These are phyloP conservation scores for Marasmius fiardii DNA, from an alignment of 1,284 basidiomycete species.

Conservation along the genomic window DNA sequence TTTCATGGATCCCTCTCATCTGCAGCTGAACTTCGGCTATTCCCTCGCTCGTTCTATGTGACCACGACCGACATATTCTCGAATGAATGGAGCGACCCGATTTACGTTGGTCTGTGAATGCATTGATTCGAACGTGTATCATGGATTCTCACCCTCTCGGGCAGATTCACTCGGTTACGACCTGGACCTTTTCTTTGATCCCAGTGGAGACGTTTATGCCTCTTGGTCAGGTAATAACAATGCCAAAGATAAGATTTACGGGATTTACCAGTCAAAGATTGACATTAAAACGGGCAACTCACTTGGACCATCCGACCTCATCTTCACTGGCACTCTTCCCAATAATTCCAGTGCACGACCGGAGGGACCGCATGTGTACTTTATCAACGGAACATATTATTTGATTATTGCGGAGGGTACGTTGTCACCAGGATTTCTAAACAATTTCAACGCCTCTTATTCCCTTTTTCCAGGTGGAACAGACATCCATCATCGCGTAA, in stretches of 20 bases:
- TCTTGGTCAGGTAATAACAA: slow-evolving; percentile 38
- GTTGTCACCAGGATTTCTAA: background rate
- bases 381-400: slow-evolving; percentile 37
- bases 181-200: slow-evolving; percentile 38
- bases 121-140: background rate
- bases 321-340: slow-evolving; percentile 32
- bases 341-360: slow-evolving; percentile 26
- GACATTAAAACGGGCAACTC: slow-evolving; percentile 36
- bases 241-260: slow-evolving; percentile 36
- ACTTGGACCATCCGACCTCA: slow-evolving; percentile 31
- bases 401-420: slow-evolving; percentile 40
- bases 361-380: slow-evolving; percentile 40
- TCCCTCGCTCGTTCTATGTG: slow-evolving; percentile 38
- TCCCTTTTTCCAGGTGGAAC: slow-evolving; percentile 25
- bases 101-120: slow-evolving; percentile 32
- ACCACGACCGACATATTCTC: slow-evolving; percentile 37
- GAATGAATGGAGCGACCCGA: slow-evolving; percentile 40
- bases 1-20: background rate
- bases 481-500: slow-evolving; percentile 28
- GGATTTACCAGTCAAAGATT: slow-evolving; percentile 39
- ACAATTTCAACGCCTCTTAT: background rate
- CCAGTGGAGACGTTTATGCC: slow-evolving; percentile 32
- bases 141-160: background rate
- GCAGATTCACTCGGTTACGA: slow-evolving; percentile 41
- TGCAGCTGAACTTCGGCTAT: slow-evolving; percentile 32